Percentiles rank a stretch among this genome's conserved stretches.
Evolutionary conservation across 768 basidiomycete species (phyloP).

Genomic region (Rhizopogon salebrosus): DNA sequence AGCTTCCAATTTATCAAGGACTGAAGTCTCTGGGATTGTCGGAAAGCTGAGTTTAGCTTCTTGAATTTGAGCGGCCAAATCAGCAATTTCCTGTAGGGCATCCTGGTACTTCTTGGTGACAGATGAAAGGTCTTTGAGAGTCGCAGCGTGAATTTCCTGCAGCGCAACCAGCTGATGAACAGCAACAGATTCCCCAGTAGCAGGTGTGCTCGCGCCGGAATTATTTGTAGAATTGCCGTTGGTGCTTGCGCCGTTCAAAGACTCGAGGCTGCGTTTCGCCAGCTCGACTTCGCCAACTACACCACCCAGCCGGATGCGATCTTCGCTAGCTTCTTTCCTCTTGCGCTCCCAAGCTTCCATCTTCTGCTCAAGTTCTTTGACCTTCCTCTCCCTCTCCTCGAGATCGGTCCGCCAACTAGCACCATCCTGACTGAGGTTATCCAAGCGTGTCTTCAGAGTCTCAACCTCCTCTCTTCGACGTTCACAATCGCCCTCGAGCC

Average conservation of each 20-base stretch:
- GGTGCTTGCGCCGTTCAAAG: slow-evolving; percentile 25
- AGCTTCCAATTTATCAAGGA: slow-evolving; percentile 38
- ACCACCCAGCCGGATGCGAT: slow-evolving; percentile 58
- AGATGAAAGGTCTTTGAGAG: slow-evolving; percentile 71
- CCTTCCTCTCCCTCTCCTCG: slow-evolving; percentile 73
- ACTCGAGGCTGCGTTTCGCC: slow-evolving; percentile 64
- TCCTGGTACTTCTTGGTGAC: slow-evolving; percentile 83
- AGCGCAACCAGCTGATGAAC: slow-evolving; percentile 66
- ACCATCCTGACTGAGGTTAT: slow-evolving; percentile 64
- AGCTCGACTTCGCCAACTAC: slow-evolving; percentile 68
- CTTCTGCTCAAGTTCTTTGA: slow-evolving; percentile 72
- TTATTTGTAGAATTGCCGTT: slow-evolving; percentile 26
- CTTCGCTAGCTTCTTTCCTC: slow-evolving; percentile 61
- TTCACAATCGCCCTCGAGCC: slow-evolving; percentile 71
- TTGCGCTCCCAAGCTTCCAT: slow-evolving; percentile 76
- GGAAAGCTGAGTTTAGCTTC: slow-evolving; percentile 70
- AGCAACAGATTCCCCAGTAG: slow-evolving; percentile 33
- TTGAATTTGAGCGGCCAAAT: slow-evolving; percentile 85
- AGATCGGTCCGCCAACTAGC: slow-evolving; percentile 82
- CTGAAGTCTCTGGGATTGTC: slow-evolving; percentile 35
- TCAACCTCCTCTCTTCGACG: slow-evolving; percentile 68
- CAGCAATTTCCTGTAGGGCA: slow-evolving; percentile 88
- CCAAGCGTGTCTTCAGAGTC: slow-evolving; percentile 65
- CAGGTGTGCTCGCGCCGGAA: slow-evolving; percentile 24
- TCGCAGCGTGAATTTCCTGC: slow-evolving; percentile 79